These are phyloP conservation scores for Scutellaria baicalensis DNA, from an alignment of 257 asterid species.

Conservation along the genomic window DNA sequence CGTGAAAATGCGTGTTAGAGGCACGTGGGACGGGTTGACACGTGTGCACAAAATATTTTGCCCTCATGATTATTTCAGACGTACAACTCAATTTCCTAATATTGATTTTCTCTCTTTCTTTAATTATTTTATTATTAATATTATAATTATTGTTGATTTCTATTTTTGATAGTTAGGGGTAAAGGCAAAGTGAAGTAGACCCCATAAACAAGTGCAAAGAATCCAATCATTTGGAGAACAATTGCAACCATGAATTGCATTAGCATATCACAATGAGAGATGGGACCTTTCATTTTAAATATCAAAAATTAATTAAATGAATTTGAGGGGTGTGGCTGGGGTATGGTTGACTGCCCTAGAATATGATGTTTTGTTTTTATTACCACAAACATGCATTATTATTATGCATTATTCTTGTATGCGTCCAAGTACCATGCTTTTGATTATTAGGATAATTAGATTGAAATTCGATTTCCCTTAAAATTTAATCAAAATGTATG, in stretches of 20 bases:
- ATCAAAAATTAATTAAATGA: not conserved
- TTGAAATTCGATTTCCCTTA: too few relatives aligned
- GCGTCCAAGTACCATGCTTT: too few relatives aligned
- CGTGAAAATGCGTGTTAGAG: too few relatives aligned
- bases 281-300: not conserved
- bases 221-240: slow-evolving; percentile 28
- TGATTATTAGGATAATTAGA: too few relatives aligned
- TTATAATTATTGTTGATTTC: not conserved
- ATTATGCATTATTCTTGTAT: too few relatives aligned
- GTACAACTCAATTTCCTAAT: not conserved
- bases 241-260: slow-evolving; percentile 16
- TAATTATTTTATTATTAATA: too few relatives aligned
- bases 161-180: not conserved
- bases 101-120: not conserved
- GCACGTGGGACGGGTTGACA: too few relatives aligned
- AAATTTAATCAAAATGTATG: too few relatives aligned
- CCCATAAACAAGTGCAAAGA: not conserved
- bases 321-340: not conserved
- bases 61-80: too few relatives aligned
- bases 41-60: too few relatives aligned
- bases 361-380: slow-evolving; percentile 9
- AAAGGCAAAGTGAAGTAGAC: slow-evolving; percentile 20
- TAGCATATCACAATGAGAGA: slow-evolving; percentile 5
- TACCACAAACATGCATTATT: not conserved
- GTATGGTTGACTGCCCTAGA: slow-evolving; percentile 4